phyloP scores from a whole-genome alignment of 257 asterid species.

The Eucommia ulmoides region DNA sequence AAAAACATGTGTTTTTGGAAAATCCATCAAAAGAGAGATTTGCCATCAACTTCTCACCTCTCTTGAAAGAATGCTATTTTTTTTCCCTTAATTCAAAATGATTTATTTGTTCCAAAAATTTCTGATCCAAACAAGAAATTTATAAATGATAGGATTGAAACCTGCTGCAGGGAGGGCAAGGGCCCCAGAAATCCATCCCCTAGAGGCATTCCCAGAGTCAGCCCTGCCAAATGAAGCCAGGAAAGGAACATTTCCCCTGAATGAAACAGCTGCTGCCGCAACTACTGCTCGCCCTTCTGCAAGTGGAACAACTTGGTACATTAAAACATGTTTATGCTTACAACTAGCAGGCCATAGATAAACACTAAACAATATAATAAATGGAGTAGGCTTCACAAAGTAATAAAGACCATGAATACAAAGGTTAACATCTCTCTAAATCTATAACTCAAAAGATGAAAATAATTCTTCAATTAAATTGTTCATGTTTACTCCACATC shows the following conservation, averaged over 20 bases:
- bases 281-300: conserved; percentile 75
- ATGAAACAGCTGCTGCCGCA: conserved; percentile 55
- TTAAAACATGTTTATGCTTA: too few species aligned
- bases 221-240: conserved; percentile 49
- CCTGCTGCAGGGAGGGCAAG: conserved; percentile 94
- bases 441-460: not conserved
- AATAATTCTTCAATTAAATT: not conserved
- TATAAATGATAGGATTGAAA: too few species aligned
- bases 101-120: too few species aligned
- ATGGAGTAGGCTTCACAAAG: not conserved
- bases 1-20: too few species aligned
- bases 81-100: too few species aligned
- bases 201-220: conserved; percentile 49
- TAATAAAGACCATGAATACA: not conserved
- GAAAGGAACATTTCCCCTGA: conserved; percentile 53
- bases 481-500: too few species aligned
- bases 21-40: too few species aligned
- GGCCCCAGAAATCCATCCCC: conserved; percentile 60
- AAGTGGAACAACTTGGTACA: conserved; percentile 9
- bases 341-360: too few species aligned
- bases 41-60: too few species aligned
- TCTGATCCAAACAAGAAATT: too few species aligned
- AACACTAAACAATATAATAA: not conserved
- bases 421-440: not conserved
- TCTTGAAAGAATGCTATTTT: too few species aligned